phyloP scores from a whole-genome alignment of 2,329 filamentous ascomycete species.

The Hypoxylon rubiginosum region DNA sequence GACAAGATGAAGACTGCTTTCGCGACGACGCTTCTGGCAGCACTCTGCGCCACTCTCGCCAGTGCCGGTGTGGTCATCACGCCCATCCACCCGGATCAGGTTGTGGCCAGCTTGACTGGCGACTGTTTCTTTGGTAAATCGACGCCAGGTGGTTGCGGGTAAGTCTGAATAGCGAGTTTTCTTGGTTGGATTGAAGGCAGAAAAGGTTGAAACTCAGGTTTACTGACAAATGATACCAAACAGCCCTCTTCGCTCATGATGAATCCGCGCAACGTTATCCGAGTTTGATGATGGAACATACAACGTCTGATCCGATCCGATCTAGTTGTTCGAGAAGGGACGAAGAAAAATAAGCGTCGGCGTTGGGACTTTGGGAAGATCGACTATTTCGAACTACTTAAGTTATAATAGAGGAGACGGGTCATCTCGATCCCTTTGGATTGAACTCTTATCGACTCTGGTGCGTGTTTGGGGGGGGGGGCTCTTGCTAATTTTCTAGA shows the following conservation, averaged over 20 bases:
- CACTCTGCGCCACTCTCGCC: conserved; percentile 61
- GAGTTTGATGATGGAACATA: neutral
- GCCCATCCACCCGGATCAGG: conserved; percentile 64
- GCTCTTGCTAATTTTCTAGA: neutral
- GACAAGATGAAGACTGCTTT: conserved; percentile 59
- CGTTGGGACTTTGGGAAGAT: conserved; percentile 17
- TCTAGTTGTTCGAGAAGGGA: neutral
- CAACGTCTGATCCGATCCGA: conserved; percentile 15
- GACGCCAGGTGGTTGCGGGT: conserved; percentile 71
- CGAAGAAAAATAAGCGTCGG: conserved; percentile 18
- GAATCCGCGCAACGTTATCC: neutral
- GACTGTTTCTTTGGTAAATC: conserved; percentile 70
- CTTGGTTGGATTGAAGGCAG: too few species aligned
- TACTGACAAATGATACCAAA: neutral
- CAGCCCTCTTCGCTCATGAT: conserved; percentile 30
- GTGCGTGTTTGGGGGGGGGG: neutral
- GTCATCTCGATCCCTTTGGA: neutral
- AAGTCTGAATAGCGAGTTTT: conserved; percentile 46
- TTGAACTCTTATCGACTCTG: neutral
- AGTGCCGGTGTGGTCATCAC: conserved; percentile 69
- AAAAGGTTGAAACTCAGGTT: neutral
- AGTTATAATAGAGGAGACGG: conserved; percentile 3
- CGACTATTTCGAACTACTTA: neutral
- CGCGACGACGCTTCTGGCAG: conserved; percentile 58
- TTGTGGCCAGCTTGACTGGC: conserved; percentile 61